Evolutionary conservation across 2,329 filamentous ascomycete genomes (phyloP).

Genomic region (Curvularia sp.): DNA sequence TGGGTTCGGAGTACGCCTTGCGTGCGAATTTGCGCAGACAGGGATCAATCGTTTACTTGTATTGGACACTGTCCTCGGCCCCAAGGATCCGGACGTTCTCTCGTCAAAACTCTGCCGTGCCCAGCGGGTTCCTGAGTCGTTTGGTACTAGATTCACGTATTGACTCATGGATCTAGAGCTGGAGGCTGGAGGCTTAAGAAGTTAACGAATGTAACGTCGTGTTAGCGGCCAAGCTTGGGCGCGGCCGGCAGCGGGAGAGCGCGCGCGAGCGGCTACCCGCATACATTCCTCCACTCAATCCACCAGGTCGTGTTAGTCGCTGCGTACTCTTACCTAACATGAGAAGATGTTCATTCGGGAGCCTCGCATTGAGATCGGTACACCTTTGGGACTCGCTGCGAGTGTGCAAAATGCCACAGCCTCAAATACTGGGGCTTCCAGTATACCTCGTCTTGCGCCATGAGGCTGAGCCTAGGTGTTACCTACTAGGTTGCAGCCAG

Average conservation of each 20-base stretch:
- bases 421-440: conserved; percentile 4
- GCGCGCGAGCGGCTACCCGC: conserved; percentile 7
- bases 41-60: neutral
- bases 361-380: neutral
- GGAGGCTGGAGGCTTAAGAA: neutral
- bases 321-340: neutral
- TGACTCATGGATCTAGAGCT: neutral
- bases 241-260: conserved; percentile 10
- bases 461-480: conserved; percentile 20
- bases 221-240: conserved; percentile 3
- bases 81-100: neutral
- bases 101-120: neutral
- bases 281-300: conserved; percentile 1
- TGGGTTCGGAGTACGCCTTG: conserved; percentile 1
- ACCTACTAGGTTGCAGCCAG: conserved; percentile 1
- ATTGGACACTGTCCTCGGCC: neutral
- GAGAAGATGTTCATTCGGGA: neutral
- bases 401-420: neutral
- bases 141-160: neutral
- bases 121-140: neutral
- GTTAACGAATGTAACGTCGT: conserved; percentile 1
- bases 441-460: conserved; percentile 5
- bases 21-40: too few relatives aligned
- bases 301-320: conserved; percentile 2
- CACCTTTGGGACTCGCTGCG: neutral